Evolutionary conservation across 495 filamentous ascomycete species (phyloP), one percentile per base, ranked within the genome.

Genomic region (Podospora pseudocomata): DNA sequence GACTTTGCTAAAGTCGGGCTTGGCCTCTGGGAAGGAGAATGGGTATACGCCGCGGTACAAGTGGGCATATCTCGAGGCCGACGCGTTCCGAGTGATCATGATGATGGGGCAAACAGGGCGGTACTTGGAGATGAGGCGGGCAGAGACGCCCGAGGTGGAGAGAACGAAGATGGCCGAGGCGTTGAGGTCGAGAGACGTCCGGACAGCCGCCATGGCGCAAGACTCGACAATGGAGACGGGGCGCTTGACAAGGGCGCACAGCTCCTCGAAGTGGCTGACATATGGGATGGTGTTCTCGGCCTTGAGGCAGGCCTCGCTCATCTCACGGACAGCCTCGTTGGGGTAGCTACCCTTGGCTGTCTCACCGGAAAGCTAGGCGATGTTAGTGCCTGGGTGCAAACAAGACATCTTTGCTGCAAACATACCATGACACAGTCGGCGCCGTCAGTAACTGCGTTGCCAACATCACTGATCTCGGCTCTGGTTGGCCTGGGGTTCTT

Each of bases 321-420:
- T 99, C 90, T 97, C 96, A 44, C 85, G 88, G 63, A 99, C 94
- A 62, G 95, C 91, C 83, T 97, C 92, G 65, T 85, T 84, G 56
- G 95, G 95, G 82, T 99, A 99, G 79, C 85, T 89, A 75, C 95
- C 95, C 87, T 99, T 99, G 78, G 95, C 96, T 34, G 95, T 99
- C 86, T 99, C 95, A 68, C 95, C 95, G 61, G 94, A 97, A 83
- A 99, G 74, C 74, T 76, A 54, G 13, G 23, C 28, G 15, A 26
- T 2, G 60, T 69, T 57, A 68, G 64, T 39, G 9, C 19, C 5
- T 2, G 9, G 1, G 5, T 0, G 5, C 1, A 11, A 7, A 16
- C 1, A 0, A 27, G 26, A 19, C 1, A 20, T 1, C 23, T 23
- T 15, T 9, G 18, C 1, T 15, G 20, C 19, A 39, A 2, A 18